These are phyloP conservation scores for Coelastrella sp. DNA, from an alignment of 139 green algal genomes.

Conservation along the genomic window DNA sequence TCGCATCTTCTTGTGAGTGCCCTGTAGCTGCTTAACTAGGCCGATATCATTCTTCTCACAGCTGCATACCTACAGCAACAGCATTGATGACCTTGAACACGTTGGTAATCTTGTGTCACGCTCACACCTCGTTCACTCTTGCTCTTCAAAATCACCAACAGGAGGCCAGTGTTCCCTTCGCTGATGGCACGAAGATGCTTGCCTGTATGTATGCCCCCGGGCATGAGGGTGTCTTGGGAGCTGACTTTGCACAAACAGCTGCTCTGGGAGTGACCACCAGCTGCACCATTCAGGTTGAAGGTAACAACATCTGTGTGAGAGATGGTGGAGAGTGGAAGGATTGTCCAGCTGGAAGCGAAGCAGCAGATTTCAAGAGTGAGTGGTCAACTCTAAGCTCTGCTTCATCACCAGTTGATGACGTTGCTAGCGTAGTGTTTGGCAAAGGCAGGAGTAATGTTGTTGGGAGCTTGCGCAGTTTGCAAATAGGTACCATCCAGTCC, in stretches of 20 bases:
- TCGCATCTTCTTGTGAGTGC: too few species aligned
- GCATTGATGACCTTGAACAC: too few species aligned
- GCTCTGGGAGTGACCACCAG: neutral
- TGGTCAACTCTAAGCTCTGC: neutral
- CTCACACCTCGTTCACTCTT: too few species aligned
- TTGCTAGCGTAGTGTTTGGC: neutral
- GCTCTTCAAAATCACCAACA: too few species aligned
- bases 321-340: constrained; percentile 49
- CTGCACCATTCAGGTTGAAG: constrained; percentile 30
- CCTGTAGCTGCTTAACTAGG: too few species aligned
- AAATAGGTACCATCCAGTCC: too few species aligned
- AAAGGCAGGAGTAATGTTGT: neutral
- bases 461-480: too few species aligned
- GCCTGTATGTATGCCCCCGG: constrained; percentile 38
- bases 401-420: neutral
- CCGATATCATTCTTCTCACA: too few species aligned
- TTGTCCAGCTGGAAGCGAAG: neutral
- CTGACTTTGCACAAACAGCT: constrained; percentile 14
- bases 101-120: too few species aligned
- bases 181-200: constrained; percentile 19
- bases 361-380: neutral
- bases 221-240: neutral
- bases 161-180: constrained; percentile 4
- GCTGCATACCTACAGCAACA: too few species aligned
- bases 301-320: constrained; percentile 38